Evolutionary conservation across 2,329 filamentous ascomycete genomes (phyloP), one percentile per base, ranked within the genome.

Genomic region (Alternaria tenuissima): DNA sequence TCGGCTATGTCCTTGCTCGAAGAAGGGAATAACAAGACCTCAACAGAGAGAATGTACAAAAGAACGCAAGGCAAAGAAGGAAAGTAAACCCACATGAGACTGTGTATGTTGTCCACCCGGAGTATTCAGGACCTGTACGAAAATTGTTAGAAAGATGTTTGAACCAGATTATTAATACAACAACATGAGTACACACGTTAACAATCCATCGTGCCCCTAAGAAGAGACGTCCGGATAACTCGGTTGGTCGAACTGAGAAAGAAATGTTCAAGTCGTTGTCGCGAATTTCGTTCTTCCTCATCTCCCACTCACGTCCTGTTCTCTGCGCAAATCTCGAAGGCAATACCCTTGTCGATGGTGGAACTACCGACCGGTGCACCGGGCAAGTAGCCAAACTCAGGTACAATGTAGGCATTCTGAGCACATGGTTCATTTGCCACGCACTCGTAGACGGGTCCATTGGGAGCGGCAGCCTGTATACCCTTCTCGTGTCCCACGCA

Each of bases 321-420:
- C 18, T 44, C 56, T 16, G 62, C 62, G 39, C 64, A 68, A 20
- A 68, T 56, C 58, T 68, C 66, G 5, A 65, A 65, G 0, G 61
- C 61, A 3, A 67, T 53, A 16, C 66, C 66, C 2, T 63, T 58
- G 0, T 57, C 56, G n/a, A 61, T 6, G 2, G 38, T 34, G 8
- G 62, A 59, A 2, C 53, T 34, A 14, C 66, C 66, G 1, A 68
- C 66, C 11, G 66, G 64, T 7, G 64, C 62, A 1, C 48, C 52
- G 5, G 57, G 43, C 22, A 61, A 9, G 28, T 65, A 65, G 2
- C 43, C 58, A 5, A 65, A 67, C 14, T 65, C 66, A 1, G 55
- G 55, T 2, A 54, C 58, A 2, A 62, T 58, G 26, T 68, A 68
- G 0, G 66, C 64, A 0, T 63, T 11, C 18, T 34, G 6, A n/a